Evolutionary conservation across 305 asterid genomes (phyloP).

Genomic region (Fraxinus nigra): DNA sequence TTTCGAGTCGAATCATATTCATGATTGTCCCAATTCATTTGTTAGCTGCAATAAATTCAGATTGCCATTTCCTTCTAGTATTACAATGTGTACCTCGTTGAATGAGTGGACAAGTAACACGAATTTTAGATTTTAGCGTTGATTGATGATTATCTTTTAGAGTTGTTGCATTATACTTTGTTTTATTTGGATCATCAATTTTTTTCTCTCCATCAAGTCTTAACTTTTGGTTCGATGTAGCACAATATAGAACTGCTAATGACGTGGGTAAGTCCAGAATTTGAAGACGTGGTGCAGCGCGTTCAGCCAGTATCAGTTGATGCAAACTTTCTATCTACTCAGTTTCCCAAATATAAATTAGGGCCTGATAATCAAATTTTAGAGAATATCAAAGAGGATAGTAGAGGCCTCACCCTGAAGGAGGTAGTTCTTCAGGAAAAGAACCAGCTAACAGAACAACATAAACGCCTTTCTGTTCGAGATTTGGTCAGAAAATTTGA

Average conservation of each 20-base stretch:
- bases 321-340: constrained; percentile 59
- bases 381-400: constrained; percentile 66
- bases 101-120: background rate
- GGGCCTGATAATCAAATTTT: constrained; percentile 77
- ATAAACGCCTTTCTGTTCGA: constrained; percentile 83
- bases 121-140: background rate
- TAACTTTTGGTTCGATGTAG: background rate
- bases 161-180: background rate
- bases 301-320: constrained; percentile 66
- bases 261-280: constrained; percentile 86
- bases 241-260: constrained; percentile 36
- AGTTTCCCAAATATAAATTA: constrained; percentile 83
- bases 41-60: background rate
- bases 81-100: background rate
- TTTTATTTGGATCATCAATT: background rate
- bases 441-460: constrained; percentile 71
- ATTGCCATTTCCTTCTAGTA: background rate
- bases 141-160: background rate
- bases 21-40: background rate
- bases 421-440: constrained; percentile 75
- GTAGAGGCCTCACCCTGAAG: constrained; percentile 74
- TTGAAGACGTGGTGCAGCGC: constrained; percentile 53
- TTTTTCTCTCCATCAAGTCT: background rate
- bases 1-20: background rate
- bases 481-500: constrained; percentile 92